Conservation (phyloP, 148 eudicot genomes). For the Pouteria glomerata region DNA sequence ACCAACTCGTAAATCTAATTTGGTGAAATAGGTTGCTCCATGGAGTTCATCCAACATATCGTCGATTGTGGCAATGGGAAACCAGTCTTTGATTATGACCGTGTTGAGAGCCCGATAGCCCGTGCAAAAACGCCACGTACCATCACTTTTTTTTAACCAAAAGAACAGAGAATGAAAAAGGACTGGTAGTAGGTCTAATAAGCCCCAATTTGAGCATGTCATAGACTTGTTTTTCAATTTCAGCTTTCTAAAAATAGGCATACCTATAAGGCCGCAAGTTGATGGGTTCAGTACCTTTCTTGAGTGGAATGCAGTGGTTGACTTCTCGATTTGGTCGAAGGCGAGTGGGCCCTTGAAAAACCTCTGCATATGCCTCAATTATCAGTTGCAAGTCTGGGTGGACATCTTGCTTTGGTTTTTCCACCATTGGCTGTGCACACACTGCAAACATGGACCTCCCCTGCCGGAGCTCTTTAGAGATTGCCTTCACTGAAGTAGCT, state of each 20-base stretch:
- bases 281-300: neutral
- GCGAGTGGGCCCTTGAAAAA: neutral
- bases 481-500: neutral
- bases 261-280: neutral
- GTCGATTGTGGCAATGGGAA: neutral
- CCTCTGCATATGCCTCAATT: neutral
- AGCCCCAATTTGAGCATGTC: no score
- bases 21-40: neutral
- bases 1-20: neutral
- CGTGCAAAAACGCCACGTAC: neutral
- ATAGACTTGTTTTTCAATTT: neutral
- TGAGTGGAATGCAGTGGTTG: neutral
- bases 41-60: neutral
- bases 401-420: neutral
- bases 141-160: neutral
- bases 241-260: no score
- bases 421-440: neutral
- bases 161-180: no score
- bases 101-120: neutral
- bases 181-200: no score
- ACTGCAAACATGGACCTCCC: neutral
- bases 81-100: neutral
- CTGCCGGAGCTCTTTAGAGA: neutral
- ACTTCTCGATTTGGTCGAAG: neutral
- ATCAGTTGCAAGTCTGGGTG: neutral